Conservation (phyloP, 345 rosid genomes). For the Populus euphratica region DNA sequence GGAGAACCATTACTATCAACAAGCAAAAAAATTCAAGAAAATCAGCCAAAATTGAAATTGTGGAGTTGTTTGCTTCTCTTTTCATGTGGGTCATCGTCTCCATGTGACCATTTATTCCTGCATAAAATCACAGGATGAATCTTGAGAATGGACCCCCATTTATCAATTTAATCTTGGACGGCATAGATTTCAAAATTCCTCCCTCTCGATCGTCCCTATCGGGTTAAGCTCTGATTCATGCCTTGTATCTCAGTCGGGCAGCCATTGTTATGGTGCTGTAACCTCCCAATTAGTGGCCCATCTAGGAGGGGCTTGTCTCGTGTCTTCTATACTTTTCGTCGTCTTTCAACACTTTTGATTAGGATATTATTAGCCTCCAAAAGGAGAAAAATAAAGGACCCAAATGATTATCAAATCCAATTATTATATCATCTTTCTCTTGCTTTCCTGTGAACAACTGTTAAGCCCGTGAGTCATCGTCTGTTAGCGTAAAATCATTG, state of each 20-base stretch:
- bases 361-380: conserved; percentile 3
- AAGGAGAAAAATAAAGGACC: not conserved
- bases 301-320: not conserved
- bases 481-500: no score
- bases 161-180: not conserved
- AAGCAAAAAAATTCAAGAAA: not conserved
- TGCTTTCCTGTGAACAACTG: not conserved
- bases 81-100: conserved; percentile 27
- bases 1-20: not conserved
- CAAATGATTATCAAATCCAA: not conserved
- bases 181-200: not conserved
- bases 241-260: not conserved
- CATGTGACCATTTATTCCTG: conserved; percentile 23
- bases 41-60: not conserved
- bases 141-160: not conserved
- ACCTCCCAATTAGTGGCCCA: conserved; percentile 9
- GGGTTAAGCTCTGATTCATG: not conserved
- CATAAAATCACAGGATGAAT: not conserved
- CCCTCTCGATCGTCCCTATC: no score
- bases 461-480: no score
- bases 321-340: not conserved
- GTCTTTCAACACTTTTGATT: not conserved
- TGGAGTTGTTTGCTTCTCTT: not conserved
- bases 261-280: not conserved
- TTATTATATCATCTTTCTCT: conserved; percentile 5